These are phyloP conservation scores for Micromonas pusilla DNA, from an alignment of 139 green algal genomes.

Conservation along the genomic window DNA sequence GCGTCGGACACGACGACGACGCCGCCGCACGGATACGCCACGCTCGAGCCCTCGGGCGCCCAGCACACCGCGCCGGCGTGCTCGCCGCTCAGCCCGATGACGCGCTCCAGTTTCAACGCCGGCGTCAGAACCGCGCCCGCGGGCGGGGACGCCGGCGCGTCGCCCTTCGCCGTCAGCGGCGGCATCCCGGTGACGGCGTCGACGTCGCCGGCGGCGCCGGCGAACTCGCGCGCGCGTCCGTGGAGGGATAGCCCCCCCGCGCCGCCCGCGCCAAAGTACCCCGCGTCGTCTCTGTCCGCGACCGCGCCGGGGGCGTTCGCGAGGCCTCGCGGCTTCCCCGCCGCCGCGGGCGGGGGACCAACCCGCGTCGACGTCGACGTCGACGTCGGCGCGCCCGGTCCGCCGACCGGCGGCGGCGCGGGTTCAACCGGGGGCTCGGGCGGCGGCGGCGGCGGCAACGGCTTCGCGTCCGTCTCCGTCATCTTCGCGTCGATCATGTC, in stretches of 20 bases:
- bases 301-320: not conserved
- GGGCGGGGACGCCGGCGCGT: no score
- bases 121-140: no score
- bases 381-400: no score
- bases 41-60: conserved; percentile 27
- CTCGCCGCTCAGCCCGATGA: conserved; percentile 57
- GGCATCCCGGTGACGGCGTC: not conserved
- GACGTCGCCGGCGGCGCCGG: not conserved
- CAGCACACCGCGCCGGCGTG: conserved; percentile 46
- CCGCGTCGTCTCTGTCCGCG: not conserved
- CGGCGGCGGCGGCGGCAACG: no score
- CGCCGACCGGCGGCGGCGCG: no score
- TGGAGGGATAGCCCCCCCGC: not conserved
- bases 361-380: no score
- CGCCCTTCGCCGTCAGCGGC: not conserved
- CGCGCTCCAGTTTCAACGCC: conserved; percentile 43
- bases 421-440: no score
- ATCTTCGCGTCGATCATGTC: not conserved
- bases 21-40: not conserved
- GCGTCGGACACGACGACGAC: not conserved
- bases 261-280: not conserved
- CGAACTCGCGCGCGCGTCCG: not conserved
- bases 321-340: not conserved
- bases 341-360: no score
- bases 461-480: no score